Percentiles rank a stretch among this genome's conserved stretches.
Conservation (phyloP, 148 eudicot genomes). For the Nepenthes gracilis region DNA sequence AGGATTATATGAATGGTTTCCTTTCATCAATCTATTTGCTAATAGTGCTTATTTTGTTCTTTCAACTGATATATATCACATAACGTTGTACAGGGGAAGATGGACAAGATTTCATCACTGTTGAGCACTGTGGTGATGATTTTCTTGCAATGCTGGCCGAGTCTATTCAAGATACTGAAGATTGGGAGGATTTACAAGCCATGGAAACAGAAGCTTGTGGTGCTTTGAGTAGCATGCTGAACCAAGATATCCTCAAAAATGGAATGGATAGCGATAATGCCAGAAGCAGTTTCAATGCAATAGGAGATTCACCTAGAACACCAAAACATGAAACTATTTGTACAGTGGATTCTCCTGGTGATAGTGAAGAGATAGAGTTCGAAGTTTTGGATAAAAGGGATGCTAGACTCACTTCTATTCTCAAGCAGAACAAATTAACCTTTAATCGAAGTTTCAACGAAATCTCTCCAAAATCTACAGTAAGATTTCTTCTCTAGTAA, state of each 20-base stretch:
- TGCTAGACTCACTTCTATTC: not conserved
- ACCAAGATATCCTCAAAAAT: conserved; percentile 26
- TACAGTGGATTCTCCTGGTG: conserved; percentile 64
- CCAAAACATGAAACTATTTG: conserved; percentile 24
- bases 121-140: conserved; percentile 96
- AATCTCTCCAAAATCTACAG: too few relatives aligned
- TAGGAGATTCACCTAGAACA: conserved; percentile 40
- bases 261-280: conserved; percentile 15
- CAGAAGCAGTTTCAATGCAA: conserved; percentile 20
- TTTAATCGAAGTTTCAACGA: too few relatives aligned
- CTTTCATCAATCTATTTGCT: too few relatives aligned
- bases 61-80: too few relatives aligned
- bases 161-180: conserved; percentile 68
- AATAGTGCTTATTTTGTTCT: too few relatives aligned
- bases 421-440: not conserved
- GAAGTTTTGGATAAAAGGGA: conserved; percentile 12
- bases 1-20: too few relatives aligned
- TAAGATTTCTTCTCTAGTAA: too few relatives aligned
- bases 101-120: conserved; percentile 76
- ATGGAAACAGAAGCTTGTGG: conserved; percentile 89
- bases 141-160: conserved; percentile 82
- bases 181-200: conserved; percentile 94
- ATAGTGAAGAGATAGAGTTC: conserved; percentile 35
- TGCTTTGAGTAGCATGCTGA: conserved; percentile 50
- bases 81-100: conserved; percentile 53